These are phyloP conservation scores for Paraphaeosphaeria minitans DNA, from an alignment of 2,329 filamentous ascomycete species.

Conservation along the genomic window DNA sequence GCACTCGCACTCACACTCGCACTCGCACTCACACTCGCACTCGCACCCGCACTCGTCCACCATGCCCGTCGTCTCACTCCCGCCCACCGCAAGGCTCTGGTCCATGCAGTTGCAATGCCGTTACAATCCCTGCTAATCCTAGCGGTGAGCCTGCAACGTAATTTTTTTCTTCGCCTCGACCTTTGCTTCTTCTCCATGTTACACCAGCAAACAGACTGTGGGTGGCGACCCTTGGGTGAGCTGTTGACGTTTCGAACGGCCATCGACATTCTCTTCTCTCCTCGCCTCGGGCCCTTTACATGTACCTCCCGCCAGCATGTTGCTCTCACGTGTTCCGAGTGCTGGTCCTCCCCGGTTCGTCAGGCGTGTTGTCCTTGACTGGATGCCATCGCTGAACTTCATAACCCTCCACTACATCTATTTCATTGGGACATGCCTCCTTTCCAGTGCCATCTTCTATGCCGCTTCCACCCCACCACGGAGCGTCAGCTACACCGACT, in stretches of 20 bases:
- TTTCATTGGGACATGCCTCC: slow-evolving; percentile 62
- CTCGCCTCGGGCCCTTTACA: neutral
- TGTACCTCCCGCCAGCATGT: neutral
- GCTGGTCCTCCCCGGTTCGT: slow-evolving; percentile 22
- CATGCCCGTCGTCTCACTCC: neutral
- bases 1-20: too few species aligned
- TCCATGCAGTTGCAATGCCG: neutral
- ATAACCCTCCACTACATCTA: slow-evolving; percentile 71
- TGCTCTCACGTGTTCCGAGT: slow-evolving; percentile 13
- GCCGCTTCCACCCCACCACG: slow-evolving; percentile 57
- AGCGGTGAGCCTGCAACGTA: slow-evolving; percentile 1
- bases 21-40: too few species aligned
- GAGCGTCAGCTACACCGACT: slow-evolving; percentile 65
- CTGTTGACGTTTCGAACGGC: neutral
- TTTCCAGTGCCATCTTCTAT: slow-evolving; percentile 67
- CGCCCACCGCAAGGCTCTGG: neutral
- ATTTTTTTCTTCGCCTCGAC: neutral
- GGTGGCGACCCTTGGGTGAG: neutral
- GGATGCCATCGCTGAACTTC: slow-evolving; percentile 60
- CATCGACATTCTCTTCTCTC: neutral
- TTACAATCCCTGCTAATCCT: slow-evolving; percentile 4
- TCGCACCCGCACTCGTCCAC: neutral
- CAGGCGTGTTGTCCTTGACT: slow-evolving; percentile 18
- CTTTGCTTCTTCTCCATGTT: neutral
- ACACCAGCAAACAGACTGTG: neutral